phyloP scores from a whole-genome alignment of 108 stramenopile genomes.

The Parmales sp. region DNA sequence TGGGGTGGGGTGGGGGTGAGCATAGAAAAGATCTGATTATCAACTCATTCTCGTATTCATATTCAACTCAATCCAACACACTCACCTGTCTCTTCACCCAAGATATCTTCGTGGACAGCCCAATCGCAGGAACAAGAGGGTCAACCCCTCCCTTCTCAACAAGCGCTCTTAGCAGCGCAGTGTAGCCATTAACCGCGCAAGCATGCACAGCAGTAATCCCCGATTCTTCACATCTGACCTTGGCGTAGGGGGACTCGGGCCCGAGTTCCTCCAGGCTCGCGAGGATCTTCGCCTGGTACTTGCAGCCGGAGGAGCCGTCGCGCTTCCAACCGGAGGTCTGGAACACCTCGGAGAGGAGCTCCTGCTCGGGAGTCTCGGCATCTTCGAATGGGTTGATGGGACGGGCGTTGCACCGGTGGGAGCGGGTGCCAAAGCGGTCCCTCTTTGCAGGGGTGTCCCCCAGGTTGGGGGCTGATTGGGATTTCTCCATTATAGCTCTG shows the following conservation, averaged over 20 bases:
- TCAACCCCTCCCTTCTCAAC: constrained; percentile 4
- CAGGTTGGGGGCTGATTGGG: too few species aligned
- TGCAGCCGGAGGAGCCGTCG: constrained; percentile 4
- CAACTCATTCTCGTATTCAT: too few species aligned
- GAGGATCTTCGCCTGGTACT: constrained; percentile 14
- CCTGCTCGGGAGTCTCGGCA: neutral
- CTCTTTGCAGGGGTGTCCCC: too few species aligned
- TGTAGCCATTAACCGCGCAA: constrained; percentile 13
- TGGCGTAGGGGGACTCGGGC: neutral
- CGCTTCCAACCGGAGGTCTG: constrained; percentile 1
- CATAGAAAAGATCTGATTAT: too few species aligned
- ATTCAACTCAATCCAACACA: too few species aligned
- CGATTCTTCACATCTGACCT: neutral
- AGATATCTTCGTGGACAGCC: neutral
- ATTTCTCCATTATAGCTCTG: too few species aligned
- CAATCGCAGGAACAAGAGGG: neutral
- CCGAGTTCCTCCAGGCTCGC: neutral
- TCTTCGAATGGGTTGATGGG: constrained; percentile 12
- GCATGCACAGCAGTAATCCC: constrained; percentile 10
- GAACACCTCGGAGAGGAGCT: neutral
- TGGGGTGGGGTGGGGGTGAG: too few species aligned
- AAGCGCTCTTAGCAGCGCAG: constrained; percentile 1
- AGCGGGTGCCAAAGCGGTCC: constrained; percentile 1
- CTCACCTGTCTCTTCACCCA: neutral
- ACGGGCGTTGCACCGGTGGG: constrained; percentile 16